phyloP scores from a whole-genome alignment of 352 stramenopile genomes.

The Blastocystis hominis region DNA sequence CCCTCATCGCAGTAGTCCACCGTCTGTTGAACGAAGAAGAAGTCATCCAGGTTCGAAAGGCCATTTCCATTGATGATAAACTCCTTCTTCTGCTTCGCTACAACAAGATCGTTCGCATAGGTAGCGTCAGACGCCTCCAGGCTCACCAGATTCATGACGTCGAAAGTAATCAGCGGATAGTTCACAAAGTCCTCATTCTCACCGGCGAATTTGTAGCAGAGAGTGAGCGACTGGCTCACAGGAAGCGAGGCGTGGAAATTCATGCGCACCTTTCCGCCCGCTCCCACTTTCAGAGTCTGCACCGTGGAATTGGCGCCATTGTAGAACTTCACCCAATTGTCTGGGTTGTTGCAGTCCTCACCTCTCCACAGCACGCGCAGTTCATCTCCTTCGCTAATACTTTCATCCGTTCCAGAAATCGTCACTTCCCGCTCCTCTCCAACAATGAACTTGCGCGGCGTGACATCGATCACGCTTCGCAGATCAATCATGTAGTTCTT shows the following conservation, averaged over 20 bases:
- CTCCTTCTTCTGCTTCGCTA: slow-evolving; percentile 34
- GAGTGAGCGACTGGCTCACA: not conserved
- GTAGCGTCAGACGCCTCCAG: not conserved
- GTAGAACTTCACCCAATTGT: not conserved
- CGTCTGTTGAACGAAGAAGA: not conserved
- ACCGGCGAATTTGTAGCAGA: slow-evolving; percentile 31
- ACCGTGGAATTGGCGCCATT: not conserved
- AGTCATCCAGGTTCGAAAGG: not conserved
- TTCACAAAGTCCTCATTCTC: slow-evolving; percentile 13
- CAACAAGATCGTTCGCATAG: not conserved
- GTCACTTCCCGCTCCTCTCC: not conserved
- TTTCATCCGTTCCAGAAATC: slow-evolving; percentile 3
- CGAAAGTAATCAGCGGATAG: slow-evolving; percentile 8
- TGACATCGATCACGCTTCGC: slow-evolving; percentile 1
- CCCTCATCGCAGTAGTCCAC: not conserved
- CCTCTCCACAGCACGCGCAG: slow-evolving; percentile 33
- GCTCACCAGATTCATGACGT: slow-evolving; percentile 1
- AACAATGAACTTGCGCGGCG: slow-evolving; percentile 9
- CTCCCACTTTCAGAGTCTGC: not conserved
- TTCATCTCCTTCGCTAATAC: not conserved
- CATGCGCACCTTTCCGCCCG: not conserved
- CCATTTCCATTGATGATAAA: slow-evolving; percentile 39
- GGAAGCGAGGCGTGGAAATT: not conserved
- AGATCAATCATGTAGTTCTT: not conserved
- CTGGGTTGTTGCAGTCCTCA: slow-evolving; percentile 18